Conservation (phyloP, 148 eudicot genomes). For the Rhododendron henanense region DNA sequence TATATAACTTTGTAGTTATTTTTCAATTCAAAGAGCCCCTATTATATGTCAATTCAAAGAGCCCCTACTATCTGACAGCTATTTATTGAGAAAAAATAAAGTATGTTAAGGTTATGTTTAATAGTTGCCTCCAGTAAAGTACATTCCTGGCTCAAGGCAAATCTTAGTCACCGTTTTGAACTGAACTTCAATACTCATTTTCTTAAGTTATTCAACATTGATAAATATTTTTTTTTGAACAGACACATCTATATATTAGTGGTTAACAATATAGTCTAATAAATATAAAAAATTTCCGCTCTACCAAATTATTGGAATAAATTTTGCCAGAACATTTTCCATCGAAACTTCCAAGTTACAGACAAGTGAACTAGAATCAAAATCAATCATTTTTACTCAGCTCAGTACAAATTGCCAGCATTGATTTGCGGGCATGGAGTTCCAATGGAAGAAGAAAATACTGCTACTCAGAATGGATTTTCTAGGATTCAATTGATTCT, state of each 20-base stretch:
- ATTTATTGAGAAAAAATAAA: not conserved
- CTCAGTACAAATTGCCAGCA: not conserved
- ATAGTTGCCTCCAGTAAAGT: not conserved
- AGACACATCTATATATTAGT: not conserved
- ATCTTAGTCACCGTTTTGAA: not conserved
- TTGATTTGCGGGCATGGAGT: not conserved
- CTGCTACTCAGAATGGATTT: not conserved
- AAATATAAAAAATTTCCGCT: not conserved
- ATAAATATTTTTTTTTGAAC: not conserved
- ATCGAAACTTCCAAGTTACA: not conserved
- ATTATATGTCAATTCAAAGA: not conserved
- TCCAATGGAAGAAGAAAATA: not conserved
- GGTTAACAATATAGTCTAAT: not conserved
- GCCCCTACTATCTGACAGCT: not conserved
- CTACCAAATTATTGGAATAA: not conserved
- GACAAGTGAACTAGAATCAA: not conserved
- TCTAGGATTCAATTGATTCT: not conserved
- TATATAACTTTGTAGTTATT: not conserved
- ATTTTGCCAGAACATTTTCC: not conserved
- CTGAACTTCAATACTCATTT: not conserved
- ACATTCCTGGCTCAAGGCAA: not conserved
- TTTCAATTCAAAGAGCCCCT: not conserved
- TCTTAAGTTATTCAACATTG: not conserved
- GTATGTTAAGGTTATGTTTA: not conserved
- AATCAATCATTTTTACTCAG: not conserved